These are phyloP conservation scores for Penicillium sp. DNA, from an alignment of 2,329 filamentous ascomycete species.

Conservation along the genomic window DNA sequence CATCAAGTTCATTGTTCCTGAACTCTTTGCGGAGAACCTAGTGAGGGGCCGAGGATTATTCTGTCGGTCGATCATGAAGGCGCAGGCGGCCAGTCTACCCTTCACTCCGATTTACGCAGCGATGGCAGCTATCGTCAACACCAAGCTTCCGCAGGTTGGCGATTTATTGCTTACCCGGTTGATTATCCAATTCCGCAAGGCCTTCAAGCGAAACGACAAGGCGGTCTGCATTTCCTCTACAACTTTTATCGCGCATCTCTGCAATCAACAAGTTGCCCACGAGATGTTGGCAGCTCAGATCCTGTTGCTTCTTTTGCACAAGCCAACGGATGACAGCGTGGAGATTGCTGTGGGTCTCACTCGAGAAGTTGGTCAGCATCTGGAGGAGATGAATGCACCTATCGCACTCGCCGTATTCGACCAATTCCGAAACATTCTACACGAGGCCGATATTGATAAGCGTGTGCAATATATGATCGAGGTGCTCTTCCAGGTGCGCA, in stretches of 20 bases:
- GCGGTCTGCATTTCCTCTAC: slow-evolving; percentile 86
- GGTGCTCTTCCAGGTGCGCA: slow-evolving; percentile 89
- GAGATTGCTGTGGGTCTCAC: slow-evolving; percentile 94
- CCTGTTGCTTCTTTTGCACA: slow-evolving; percentile 79
- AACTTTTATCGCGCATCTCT: slow-evolving; percentile 87
- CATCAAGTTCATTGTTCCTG: slow-evolving; percentile 93
- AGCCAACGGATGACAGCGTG: slow-evolving; percentile 92
- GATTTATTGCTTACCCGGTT: slow-evolving; percentile 78
- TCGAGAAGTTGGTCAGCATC: slow-evolving; percentile 81
- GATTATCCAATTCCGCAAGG: slow-evolving; percentile 87
- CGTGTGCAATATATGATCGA: slow-evolving; percentile 99
- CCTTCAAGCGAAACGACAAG: slow-evolving; percentile 94
- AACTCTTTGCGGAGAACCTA: slow-evolving; percentile 90
- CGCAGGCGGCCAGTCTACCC: slow-evolving; percentile 85
- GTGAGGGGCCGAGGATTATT: slow-evolving; percentile 85
- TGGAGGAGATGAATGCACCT: slow-evolving; percentile 87
- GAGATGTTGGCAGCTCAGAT: slow-evolving; percentile 92
- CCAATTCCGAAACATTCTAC: slow-evolving; percentile 86
- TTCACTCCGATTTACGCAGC: slow-evolving; percentile 95
- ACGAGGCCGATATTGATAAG: slow-evolving; percentile 96
- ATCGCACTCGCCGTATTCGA: slow-evolving; percentile 89
- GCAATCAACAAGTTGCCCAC: slow-evolving; percentile 91
- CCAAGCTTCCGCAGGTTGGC: slow-evolving; percentile 88
- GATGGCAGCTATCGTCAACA: slow-evolving; percentile 94
- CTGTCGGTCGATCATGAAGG: slow-evolving; percentile 96